Base-by-base conservation (phyloP, 164 flowering plant species). In the Paratinospora sagittata region DNA sequence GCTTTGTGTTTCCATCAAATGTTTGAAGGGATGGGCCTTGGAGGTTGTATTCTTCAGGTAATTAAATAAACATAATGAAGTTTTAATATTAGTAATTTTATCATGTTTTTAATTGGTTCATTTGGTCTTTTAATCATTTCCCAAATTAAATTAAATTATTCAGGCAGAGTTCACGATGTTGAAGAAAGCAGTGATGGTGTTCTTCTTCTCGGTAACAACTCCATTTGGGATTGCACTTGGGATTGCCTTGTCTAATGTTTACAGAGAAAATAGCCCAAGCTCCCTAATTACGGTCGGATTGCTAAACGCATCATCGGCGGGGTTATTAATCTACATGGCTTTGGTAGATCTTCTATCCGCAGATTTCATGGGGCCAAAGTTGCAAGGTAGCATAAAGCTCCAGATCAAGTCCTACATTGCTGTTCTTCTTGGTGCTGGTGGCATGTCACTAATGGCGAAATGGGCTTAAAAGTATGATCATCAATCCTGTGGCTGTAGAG, bases 391-490 rank as follows among this genome's bases (percentile, higher is more conserved):
- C n/a, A 21, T 70, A 0, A 84, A 78, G 80, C 90, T 87, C 7
- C 88, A 85, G 63, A 27, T 74, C 1, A 70, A 67, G 76, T 65
- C 85, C 5, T 85, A 77, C 63, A 30, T 70, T 41, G 86, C 88
- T 1, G 87, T 83, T 26, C 71, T 85, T 8, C 60, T 86, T 10
- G 89, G 89, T 47, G 80, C 83, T 9, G 89, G 86, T 13, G 81
- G 83, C n/a, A 84, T 85, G 89, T 84, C 89, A 0, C 36, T 85
- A 14, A 82, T 82, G 86, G 86, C 89, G 1, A 78, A 66, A 69
- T 67, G 70, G 70, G 70, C 70, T 67, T 67, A 47, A 45, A 9
- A 65, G 13, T n/a, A n/a, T n/a, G n/a, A n/a, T n/a, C n/a, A n/a
- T n/a, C n/a, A n/a, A n/a, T n/a, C n/a, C n/a, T n/a, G n/a, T n/a